Evolutionary conservation across 148 eudicot genomes (phyloP).

Genomic region (Cornus suecica): DNA sequence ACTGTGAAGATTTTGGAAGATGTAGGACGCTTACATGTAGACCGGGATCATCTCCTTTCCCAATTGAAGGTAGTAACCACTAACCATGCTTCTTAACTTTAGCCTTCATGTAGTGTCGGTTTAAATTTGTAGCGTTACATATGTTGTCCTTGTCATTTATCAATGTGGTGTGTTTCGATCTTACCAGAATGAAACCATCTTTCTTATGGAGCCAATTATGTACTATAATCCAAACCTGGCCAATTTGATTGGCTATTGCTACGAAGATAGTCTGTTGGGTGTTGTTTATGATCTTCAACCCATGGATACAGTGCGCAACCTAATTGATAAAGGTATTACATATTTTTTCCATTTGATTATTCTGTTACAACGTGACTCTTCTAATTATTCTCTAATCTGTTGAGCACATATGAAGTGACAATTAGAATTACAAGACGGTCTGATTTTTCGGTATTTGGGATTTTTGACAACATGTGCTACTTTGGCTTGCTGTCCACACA

Average conservation of each 20-base stretch:
- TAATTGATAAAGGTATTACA: conserved; percentile 8
- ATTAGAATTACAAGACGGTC: no score
- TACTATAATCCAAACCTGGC: not conserved
- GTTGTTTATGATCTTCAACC: conserved; percentile 11
- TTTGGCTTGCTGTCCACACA: no score
- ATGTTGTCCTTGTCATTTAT: no score
- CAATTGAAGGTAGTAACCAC: not conserved
- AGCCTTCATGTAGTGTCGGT: no score
- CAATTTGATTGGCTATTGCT: conserved; percentile 11
- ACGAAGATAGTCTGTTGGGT: not conserved
- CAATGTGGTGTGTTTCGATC: not conserved
- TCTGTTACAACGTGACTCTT: no score
- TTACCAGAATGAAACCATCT: conserved; percentile 2
- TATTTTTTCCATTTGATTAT: no score
- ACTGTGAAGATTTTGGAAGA: conserved; percentile 8
- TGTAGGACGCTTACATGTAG: not conserved
- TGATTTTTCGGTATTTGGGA: no score
- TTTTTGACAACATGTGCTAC: no score
- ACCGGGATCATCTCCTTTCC: not conserved
- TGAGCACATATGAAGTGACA: no score
- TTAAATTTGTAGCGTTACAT: no score
- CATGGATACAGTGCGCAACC: not conserved
- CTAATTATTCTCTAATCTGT: no score
- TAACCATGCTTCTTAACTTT: not conserved
- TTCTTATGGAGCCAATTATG: not conserved